Conservation (phyloP, 352 stramenopile genomes). For the Phytopythium aichiense region DNA sequence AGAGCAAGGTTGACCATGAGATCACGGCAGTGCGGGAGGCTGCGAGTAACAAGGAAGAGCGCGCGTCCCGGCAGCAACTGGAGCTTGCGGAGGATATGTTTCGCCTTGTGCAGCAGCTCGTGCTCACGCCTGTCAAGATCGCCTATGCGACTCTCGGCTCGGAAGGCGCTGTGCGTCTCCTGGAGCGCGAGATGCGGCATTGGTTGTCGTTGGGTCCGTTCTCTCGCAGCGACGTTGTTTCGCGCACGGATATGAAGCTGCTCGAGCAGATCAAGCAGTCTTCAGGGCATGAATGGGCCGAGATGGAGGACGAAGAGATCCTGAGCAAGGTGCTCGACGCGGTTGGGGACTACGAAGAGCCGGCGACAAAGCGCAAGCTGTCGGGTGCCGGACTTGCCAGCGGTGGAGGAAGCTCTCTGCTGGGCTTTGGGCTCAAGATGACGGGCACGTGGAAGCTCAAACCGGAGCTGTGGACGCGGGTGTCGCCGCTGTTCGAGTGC, state of each 20-base stretch:
- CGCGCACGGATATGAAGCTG: slow-evolving; percentile 65
- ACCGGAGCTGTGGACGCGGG: slow-evolving; percentile 38
- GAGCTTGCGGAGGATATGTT: slow-evolving; percentile 61
- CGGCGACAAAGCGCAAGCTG: slow-evolving; percentile 8
- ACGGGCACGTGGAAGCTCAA: slow-evolving; percentile 64
- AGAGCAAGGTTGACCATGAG: slow-evolving; percentile 12
- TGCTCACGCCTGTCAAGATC: slow-evolving; percentile 50
- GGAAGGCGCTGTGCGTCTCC: slow-evolving; percentile 33
- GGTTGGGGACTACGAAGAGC: slow-evolving; percentile 61
- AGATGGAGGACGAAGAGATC: slow-evolving; percentile 78
- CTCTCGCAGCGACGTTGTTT: slow-evolving; percentile 60
- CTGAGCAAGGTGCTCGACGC: slow-evolving; percentile 55
- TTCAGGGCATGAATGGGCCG: slow-evolving; percentile 38
- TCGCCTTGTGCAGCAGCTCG: slow-evolving; percentile 54
- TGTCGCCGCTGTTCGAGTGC: slow-evolving; percentile 71
- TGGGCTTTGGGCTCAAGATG: slow-evolving; percentile 67
- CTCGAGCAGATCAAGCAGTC: slow-evolving; percentile 73
- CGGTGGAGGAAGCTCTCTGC: slow-evolving; percentile 13
- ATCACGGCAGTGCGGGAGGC: slow-evolving; percentile 5
- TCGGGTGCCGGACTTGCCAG: slow-evolving; percentile 2
- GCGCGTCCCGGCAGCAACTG: slow-evolving; percentile 33
- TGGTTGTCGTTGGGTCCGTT: slow-evolving; percentile 70
- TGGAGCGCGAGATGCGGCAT: slow-evolving; percentile 75
- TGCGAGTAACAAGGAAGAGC: slow-evolving; percentile 11
- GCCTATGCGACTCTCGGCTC: slow-evolving; percentile 23